Base-by-base conservation (phyloP, 129 eudicot species). In the Dittrichia graveolens region DNA sequence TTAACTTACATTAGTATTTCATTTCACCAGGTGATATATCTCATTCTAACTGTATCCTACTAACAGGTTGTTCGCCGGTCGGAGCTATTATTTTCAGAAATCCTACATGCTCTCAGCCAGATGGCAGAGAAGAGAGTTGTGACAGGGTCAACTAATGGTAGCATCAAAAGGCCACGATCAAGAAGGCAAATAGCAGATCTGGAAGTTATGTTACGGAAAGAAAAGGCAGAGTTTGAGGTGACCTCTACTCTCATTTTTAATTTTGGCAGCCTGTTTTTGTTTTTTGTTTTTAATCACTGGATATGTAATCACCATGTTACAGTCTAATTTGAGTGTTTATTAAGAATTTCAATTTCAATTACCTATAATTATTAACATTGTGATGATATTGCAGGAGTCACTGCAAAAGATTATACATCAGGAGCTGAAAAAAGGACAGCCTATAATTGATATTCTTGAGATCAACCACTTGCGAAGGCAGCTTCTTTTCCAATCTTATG, bases 191-290 rank as follows among this genome's bases (percentile, higher is more conserved):
- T 95, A 46, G 69, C 87, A 12, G 87, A 79, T 74, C 82, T 95
- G 70, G 95, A 88, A 82, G 87, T 54, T 3, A 78, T 85, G 86
- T 59, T 94, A 72, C 89, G 83, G 69, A 84, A 83, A 62, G 97
- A 90, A 86, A 90, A 83, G 65, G 53, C 76, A 47, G 97, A 90
- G 82, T 90, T 95, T 81, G 85, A 88, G 96, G 99, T 90, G 67
- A 69, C 4, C 3, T 31, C 4, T 39, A 7, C 31, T 18, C 42
- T 71, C 31, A 24, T 24, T 24, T 24, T 24, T 24, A 24, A 24
- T 24, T 24, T 24, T 24, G 31, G 31, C 31, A 24, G 0, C 31
- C 31, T 24, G 31, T 24, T 24, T 24, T 24, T 24, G 0, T 24
- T 24, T 24, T 24, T 24, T 24, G 31, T 24, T 24, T 24, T 24